Base-by-base conservation (phyloP, 106 monocot species). In the Phalaenopsis aphrodite region DNA sequence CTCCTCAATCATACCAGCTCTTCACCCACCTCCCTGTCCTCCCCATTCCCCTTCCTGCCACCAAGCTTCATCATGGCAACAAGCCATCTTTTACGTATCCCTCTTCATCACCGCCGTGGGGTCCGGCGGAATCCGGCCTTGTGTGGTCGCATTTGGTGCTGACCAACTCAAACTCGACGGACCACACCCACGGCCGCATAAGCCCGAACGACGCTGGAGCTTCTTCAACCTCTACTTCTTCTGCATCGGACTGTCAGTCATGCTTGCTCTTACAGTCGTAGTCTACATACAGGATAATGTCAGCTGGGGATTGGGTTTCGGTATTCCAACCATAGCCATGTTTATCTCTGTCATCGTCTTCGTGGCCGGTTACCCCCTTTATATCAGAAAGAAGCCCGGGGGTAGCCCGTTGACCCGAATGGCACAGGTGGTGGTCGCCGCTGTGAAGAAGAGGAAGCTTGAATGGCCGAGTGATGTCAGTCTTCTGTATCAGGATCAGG, bases 161-260 rank as follows among this genome's bases (percentile, higher is more conserved):
- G 92, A 92, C 67, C 92, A 92, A 76, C 87, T 92, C 55, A 86
- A 87, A 87, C 85, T 46, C 21, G 47, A 75, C 75, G 19, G 18
- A 1, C 49, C 1, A 21, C 24, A 3, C 5, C 37, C 16, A 73
- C 85, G 39, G 68, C 83, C 45, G 81, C 77, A 56, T 56, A 76
- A 47, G 65, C 81, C 48, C 82, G 78, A 72, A 69, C 77, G 56
- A 55, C 87, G 81, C 36, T 87, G 89, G 87, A 87, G 77, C 57
- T 92, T 88, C 85, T 92, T 92, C 84, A 92, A 92, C 82, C 89
- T 89, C 89, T 92, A 86, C 80, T 92, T 89, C 83, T 88, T 89
- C 77, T 79, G 83, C 82, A 92, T 89, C 80, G 89, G 89, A 3
- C 64, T 78, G 23, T 81, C 87, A 3, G 85, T 84, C 7, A 77